These are phyloP conservation scores for Eucalyptus shirleyi DNA, from an alignment of 345 rosid genomes.

Conservation along the genomic window DNA sequence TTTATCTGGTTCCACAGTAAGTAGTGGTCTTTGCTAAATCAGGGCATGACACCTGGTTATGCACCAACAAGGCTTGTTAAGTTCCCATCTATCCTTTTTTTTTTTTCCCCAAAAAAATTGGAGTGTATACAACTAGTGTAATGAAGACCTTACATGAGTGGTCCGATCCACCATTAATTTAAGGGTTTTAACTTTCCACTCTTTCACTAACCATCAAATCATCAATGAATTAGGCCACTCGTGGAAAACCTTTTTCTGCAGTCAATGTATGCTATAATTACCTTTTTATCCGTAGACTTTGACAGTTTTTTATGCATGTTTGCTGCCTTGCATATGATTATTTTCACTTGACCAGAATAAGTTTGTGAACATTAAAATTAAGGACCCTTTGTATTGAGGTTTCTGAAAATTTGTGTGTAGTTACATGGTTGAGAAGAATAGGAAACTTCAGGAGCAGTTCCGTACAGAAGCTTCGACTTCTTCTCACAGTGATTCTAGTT, in stretches of 20 bases:
- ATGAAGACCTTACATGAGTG: not conserved
- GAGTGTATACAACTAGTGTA: not conserved
- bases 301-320: not conserved
- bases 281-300: not conserved
- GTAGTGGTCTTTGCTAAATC: not conserved
- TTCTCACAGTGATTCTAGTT: slow-evolving; percentile 17
- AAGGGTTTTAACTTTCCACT: not conserved
- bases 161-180: not conserved
- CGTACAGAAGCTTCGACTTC: slow-evolving; percentile 46
- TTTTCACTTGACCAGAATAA: not conserved
- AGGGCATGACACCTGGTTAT: not conserved
- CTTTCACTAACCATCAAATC: not conserved
- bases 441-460: slow-evolving; percentile 72
- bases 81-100: not conserved
- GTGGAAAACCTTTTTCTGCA: not conserved
- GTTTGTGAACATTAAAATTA: not conserved
- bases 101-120: not conserved
- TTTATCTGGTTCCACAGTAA: not conserved
- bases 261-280: not conserved
- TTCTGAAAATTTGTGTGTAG: slow-evolving; percentile 17
- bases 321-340: not conserved
- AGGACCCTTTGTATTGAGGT: not conserved
- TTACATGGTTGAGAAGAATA: slow-evolving; percentile 75
- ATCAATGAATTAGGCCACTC: not conserved
- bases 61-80: not conserved